Conservation (phyloP, 2,329 filamentous ascomycete genomes). For the Plenodomus lindquistii region DNA sequence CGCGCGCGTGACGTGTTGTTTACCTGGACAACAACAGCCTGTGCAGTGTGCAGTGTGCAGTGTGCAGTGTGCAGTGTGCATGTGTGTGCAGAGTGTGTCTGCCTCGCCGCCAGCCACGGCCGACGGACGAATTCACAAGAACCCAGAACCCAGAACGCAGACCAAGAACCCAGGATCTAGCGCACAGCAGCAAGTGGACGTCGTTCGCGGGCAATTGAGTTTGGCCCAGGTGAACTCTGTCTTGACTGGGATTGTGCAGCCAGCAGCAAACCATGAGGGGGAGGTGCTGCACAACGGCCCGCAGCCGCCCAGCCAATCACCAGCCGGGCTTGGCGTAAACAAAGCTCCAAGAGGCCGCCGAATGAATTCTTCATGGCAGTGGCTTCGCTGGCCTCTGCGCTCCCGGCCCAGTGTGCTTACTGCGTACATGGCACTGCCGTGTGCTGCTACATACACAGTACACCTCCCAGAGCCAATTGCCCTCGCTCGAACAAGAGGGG, state of each 20-base stretch:
- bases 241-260: background rate
- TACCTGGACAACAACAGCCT: slow-evolving; percentile 10
- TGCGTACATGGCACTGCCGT: too few species aligned
- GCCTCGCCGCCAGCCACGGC: slow-evolving; percentile 5
- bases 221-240: background rate
- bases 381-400: background rate
- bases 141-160: too few species aligned
- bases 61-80: too few species aligned
- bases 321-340: background rate
- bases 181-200: background rate
- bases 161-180: too few species aligned
- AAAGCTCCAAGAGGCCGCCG: background rate
- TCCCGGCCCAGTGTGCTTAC: background rate
- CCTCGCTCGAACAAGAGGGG: background rate
- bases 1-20: slow-evolving; percentile 27
- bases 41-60: too few species aligned
- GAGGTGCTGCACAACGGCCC: background rate
- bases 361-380: background rate
- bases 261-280: background rate
- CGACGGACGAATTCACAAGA: background rate
- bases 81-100: too few species aligned
- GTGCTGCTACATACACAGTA: background rate
- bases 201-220: background rate
- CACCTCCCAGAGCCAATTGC: background rate
- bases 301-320: background rate